Base-by-base conservation (phyloP, 78 protist genomes). In the Dictyostelium capitatum region DNA sequence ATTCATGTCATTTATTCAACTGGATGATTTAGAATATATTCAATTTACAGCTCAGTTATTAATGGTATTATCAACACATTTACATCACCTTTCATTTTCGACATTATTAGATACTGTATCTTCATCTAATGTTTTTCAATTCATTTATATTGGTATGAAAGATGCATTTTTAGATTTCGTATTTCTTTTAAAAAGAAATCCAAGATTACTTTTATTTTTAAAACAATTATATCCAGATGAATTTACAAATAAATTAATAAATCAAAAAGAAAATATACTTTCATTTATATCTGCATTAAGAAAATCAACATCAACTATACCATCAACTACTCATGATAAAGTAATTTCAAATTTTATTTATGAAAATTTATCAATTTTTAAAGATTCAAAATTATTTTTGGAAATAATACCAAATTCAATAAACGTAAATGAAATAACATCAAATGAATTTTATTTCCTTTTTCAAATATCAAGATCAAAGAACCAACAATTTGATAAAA, bases 221-320 rank as follows among this genome's bases (percentile, higher is more conserved):
- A 62, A 62, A 62, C 43, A 62, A 25, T 32, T 62, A 11, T 11
- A 62, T 10, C 70, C 70, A 62, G 4, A 10, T 62, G 70, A 62
- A 11, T 62, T 25, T 62, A n/a, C 8, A 62, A 62, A 25, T 23
- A 62, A 62, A 62, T 62, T 62, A 37, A 37, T 37, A 1, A 37
- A 37, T 62, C 70, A 62, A 62, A 62, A 62, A 62, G 70, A 62
- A n/a, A 25, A 62, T 23, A 62, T 62, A 37, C 43, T 37, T 37
- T 37, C 43, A 37, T 37, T 37, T 37, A 37, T 37, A 37, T 37
- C 43, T 1, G 2, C 43, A 37, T 37, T 37, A 37, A 37, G 43
- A 37, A 37, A 37, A 2, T 37, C 43, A 37, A 37, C 43, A 37
- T 37, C 43, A 37, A 37, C 43, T 3, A 37, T 37, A 37, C 2